Base-by-base conservation (phyloP, 2,329 filamentous ascomycete genomes). In the Tothia fuscella region DNA sequence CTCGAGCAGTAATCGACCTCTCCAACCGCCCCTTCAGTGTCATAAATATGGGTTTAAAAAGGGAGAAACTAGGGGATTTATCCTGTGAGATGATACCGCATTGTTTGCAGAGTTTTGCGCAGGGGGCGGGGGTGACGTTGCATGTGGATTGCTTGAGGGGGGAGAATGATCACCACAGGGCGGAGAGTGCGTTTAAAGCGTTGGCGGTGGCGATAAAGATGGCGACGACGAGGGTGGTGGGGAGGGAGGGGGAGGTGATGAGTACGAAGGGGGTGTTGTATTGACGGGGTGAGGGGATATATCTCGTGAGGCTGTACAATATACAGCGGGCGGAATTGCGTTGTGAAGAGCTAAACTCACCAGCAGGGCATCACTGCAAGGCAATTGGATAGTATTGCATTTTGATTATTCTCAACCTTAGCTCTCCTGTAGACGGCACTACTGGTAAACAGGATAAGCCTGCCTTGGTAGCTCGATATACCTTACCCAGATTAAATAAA, bases 81-180 rank as follows among this genome's bases (percentile, higher is more conserved):
- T 89, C 82, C 67, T 83, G 78, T 53, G 89, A 98, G 72, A 98
- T 98, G 91, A 78, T 98, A 31, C 88, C 89, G 34, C 91, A 98
- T 68, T 93, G 88, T 51, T 63, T 98, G 57, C 78, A 93, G 70
- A 91, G 82, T 66, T 98, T 95, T 64, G 88, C 89, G 31, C 83
- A 93, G 67, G 84, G 78, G 7, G 86, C 87, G 3, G 80, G 86
- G 20, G 72, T 95, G 41, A 98, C 91, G n/a, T 67, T 96, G 56
- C 91, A 98, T 67, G 85, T 98, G 45, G 86, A 95, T 65, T 93
- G 85, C 63, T 64, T 94, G 43, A 76, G 86, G 48, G 91, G 91
- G 40, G 76, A 82, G 48, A 98, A 96, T 63, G 91, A 96, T 64
- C 91, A 96, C 64, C 91, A 96, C 67, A 72, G 88, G 45, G 88